Evolutionary conservation across 306 rosid species (phyloP), one percentile per base, ranked within the genome.

Genomic region (Parietaria judaica): DNA sequence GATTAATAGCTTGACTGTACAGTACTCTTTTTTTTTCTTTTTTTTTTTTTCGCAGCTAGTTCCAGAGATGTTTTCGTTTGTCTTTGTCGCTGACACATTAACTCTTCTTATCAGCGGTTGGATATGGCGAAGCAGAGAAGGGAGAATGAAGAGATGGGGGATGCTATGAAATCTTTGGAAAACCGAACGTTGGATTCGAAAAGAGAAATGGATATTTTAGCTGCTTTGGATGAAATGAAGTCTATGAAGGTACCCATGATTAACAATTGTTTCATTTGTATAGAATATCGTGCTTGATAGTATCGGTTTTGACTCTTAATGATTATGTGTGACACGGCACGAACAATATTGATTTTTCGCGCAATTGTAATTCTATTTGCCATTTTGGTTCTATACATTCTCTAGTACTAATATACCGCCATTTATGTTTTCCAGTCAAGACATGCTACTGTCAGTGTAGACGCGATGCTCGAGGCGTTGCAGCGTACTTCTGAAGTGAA

Each of bases 201-300:
- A 68, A 78, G 82, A 3, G 84, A 82, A 69, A 79, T 82, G 84
- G 87, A 82, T 63, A 85, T 87, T 68, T 78, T 91, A 66, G 95
- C 97, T 59, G 95, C 97, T 44, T 69, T 91, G 77, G 97, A 91
- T 79, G 97, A 91, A 75, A 91, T 91, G 97, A 91, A 83, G 76
- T 91, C 97, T 51, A 87, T 87, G 97, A 91, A 85, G 97, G 97
- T 86, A 86, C 51, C 61, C 45, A 56, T 72, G 60, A 41, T 31
- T 51, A 66, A 46, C 62, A 36, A 69, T 31, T 17, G 31, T 60
- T 37, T 60, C 15, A 59, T 41, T 36, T 23, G 14, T 12, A 5
- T 2, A 64, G 56, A 14, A 6, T 10, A 5, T 15, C 34, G n/a
- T n/a, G 6, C 57, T 55, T 12, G 4, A 11, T 46, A 48, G 47